Percentiles rank a stretch among this genome's conserved stretches.
Evolutionary conservation across 148 eudicot species (phyloP).

Genomic region (Oxyria digyna): DNA sequence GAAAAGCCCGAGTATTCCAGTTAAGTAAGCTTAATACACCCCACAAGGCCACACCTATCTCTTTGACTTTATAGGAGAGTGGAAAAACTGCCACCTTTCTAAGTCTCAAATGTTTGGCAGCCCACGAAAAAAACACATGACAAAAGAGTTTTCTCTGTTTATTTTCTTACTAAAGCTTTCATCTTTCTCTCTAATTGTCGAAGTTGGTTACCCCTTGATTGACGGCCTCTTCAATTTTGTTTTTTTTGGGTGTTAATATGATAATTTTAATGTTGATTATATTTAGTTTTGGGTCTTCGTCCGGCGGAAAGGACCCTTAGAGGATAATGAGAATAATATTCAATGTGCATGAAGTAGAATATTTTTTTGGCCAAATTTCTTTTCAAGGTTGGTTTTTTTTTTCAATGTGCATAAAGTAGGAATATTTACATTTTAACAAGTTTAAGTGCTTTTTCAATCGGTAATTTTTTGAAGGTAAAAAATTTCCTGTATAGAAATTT

Average conservation of each 20-base stretch:
- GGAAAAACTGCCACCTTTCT: neutral
- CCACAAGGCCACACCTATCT: neutral
- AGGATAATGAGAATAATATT: too few relatives aligned
- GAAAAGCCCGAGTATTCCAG: neutral
- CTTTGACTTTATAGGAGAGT: neutral
- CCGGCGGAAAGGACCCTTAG: too few relatives aligned
- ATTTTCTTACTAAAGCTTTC: too few relatives aligned
- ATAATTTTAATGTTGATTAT: neutral
- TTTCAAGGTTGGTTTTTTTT: too few relatives aligned
- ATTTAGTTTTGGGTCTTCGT: too few relatives aligned
- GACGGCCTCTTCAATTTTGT: neutral
- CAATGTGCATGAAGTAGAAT: too few relatives aligned
- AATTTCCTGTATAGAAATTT: too few relatives aligned
- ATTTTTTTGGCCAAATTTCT: too few relatives aligned
- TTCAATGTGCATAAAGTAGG: too few relatives aligned
- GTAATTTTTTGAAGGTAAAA: too few relatives aligned
- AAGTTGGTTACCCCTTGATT: constrained; percentile 5
- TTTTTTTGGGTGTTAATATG: neutral
- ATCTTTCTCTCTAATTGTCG: neutral
- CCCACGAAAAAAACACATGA: neutral
- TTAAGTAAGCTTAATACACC: neutral
- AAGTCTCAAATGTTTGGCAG: constrained; percentile 4
- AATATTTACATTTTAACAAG: too few relatives aligned
- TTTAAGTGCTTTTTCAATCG: too few relatives aligned
- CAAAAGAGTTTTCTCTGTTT: neutral